Conservation (phyloP, 2,329 filamentous ascomycete genomes). For the Diaporthe sp. region DNA sequence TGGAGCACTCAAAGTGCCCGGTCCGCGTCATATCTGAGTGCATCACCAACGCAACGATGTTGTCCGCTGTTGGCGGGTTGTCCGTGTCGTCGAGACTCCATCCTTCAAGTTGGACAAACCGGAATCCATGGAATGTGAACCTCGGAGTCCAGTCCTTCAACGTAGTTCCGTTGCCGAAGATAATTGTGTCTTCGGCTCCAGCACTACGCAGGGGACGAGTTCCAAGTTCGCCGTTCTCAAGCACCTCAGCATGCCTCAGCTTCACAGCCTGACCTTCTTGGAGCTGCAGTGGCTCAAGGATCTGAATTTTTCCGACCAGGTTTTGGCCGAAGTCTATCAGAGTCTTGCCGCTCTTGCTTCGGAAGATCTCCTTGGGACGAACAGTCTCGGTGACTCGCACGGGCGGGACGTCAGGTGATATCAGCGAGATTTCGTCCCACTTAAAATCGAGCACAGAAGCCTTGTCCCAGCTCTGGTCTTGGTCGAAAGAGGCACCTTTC, state of each 20-base stretch:
- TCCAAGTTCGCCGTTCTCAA: constrained; percentile 62
- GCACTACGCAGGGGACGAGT: constrained; percentile 58
- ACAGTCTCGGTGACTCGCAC: constrained; percentile 49
- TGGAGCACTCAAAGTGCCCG: constrained; percentile 65
- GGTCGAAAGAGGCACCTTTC: constrained; percentile 9
- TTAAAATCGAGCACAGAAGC: constrained; percentile 41
- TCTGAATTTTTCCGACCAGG: constrained; percentile 63
- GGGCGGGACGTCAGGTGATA: constrained; percentile 50
- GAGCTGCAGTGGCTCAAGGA: constrained; percentile 52
- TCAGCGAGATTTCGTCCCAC: constrained; percentile 42
- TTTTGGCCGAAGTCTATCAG: constrained; percentile 72
- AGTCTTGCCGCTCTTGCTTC: constrained; percentile 54
- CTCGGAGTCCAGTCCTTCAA: constrained; percentile 55
- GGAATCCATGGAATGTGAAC: constrained; percentile 68
- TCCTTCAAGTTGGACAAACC: constrained; percentile 63
- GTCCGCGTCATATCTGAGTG: constrained; percentile 66
- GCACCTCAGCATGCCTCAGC: constrained; percentile 67
- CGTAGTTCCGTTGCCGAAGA: constrained; percentile 40
- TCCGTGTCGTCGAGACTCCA: constrained; percentile 50
- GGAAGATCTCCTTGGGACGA: constrained; percentile 25
- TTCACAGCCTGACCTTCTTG: constrained; percentile 56
- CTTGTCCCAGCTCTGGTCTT: not conserved
- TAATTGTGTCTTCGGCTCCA: constrained; percentile 56
- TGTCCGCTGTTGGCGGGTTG: constrained; percentile 36
- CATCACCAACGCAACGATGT: constrained; percentile 52